phyloP scores from a whole-genome alignment of 768 basidiomycete genomes.

The Albatrellus ellisii region DNA sequence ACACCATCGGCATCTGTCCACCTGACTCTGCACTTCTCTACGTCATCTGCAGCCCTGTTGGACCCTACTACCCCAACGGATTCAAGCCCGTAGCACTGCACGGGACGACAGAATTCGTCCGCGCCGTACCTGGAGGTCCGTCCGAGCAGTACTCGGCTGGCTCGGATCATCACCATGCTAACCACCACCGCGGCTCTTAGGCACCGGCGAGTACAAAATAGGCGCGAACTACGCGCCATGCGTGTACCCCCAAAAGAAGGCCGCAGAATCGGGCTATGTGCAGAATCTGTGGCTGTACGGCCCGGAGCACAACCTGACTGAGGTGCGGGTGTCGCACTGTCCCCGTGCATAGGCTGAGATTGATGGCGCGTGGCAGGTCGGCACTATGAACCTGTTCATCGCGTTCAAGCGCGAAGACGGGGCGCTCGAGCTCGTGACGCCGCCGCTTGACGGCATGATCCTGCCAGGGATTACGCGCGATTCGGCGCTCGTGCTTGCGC shows the following conservation, averaged over 20 bases:
- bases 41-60: conserved; percentile 32
- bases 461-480: conserved; percentile 32
- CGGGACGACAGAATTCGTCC: conserved; percentile 69
- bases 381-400: conserved; percentile 75
- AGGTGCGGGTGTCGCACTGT: conserved; percentile 26
- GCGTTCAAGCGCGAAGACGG: conserved; percentile 49
- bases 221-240: conserved; percentile 53
- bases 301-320: conserved; percentile 41
- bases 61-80: conserved; percentile 37
- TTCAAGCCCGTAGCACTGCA: conserved; percentile 40
- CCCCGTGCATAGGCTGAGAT: conserved; percentile 18
- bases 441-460: conserved; percentile 22
- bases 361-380: conserved; percentile 34
- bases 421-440: conserved; percentile 17
- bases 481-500: conserved; percentile 24
- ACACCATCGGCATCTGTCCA: conserved; percentile 34
- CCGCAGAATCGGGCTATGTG: conserved; percentile 54
- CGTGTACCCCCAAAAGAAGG: conserved; percentile 52
- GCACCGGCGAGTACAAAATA: conserved; percentile 45
- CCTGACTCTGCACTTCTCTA: conserved; percentile 34
- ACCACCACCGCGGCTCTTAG: neutral
- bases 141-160: neutral
- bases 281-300: conserved; percentile 75
- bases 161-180: too few species aligned
- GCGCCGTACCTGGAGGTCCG: conserved; percentile 74